Evolutionary conservation across 331 rosid species (phyloP).

Genomic region (Phaseolus coccineus): DNA sequence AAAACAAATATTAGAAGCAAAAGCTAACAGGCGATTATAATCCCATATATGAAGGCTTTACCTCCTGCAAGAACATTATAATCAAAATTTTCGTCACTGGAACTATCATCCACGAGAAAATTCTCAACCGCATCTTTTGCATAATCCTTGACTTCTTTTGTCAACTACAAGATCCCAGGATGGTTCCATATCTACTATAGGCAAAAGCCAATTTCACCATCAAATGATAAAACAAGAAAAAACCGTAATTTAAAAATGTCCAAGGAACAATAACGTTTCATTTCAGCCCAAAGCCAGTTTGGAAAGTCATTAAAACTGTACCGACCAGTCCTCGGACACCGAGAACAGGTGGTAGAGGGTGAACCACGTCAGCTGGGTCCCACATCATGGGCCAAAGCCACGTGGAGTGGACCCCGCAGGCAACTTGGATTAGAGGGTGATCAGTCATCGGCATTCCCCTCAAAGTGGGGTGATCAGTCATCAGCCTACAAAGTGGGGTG

Average conservation of each 20-base stretch:
- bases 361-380: too few relatives aligned
- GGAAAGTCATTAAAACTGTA: conserved; percentile 16
- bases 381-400: too few relatives aligned
- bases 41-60: conserved; percentile 31
- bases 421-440: too few relatives aligned
- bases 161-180: conserved; percentile 96
- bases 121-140: conserved; percentile 79
- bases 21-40: conserved; percentile 10
- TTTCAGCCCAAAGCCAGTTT: conserved; percentile 21
- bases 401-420: too few relatives aligned
- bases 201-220: conserved; percentile 42
- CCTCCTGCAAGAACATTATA: conserved; percentile 77
- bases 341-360: too few relatives aligned
- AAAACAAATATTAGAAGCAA: conserved; percentile 27
- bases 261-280: conserved; percentile 30
- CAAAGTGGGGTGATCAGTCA: too few relatives aligned
- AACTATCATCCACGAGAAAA: conserved; percentile 90
- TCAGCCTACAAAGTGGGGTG: too few relatives aligned
- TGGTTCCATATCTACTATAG: conserved; percentile 94
- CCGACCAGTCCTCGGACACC: too few relatives aligned
- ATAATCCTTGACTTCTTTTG: conserved; percentile 75
- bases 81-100: conserved; percentile 92
- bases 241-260: conserved; percentile 22
- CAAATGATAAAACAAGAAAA: conserved; percentile 31
- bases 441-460: too few relatives aligned